Conservation (phyloP, 2,329 filamentous ascomycete genomes). For the Trichocomaceae sp. region DNA sequence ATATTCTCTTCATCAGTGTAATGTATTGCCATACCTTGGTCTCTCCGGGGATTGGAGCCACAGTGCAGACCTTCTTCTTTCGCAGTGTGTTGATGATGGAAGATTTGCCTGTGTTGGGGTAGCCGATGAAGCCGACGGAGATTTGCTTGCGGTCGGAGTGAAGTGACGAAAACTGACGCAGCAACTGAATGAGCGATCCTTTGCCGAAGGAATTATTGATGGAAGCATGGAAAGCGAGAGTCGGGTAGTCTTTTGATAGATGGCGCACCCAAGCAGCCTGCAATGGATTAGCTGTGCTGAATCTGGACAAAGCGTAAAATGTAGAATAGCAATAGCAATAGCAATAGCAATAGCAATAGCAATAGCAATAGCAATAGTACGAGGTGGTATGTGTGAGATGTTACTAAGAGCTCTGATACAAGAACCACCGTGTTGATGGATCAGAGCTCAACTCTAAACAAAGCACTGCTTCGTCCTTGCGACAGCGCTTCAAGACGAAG, state of each 20-base stretch:
- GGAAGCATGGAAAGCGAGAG: constrained; percentile 86
- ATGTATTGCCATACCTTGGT: constrained; percentile 99
- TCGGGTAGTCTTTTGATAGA: constrained; percentile 86
- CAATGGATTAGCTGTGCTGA: constrained; percentile 21
- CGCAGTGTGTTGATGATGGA: constrained; percentile 94
- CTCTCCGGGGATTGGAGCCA: constrained; percentile 91
- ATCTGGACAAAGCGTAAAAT: no score
- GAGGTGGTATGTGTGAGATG: constrained; percentile 77
- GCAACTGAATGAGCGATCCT: constrained; percentile 82
- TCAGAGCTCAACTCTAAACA: constrained; percentile 93
- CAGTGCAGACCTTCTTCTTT: constrained; percentile 88
- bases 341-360: constrained; percentile 18
- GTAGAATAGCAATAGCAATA: constrained; percentile 35
- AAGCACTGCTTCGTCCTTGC: constrained; percentile 69
- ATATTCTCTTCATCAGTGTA: constrained; percentile 88
- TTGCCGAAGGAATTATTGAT: constrained; percentile 97
- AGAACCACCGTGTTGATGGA: constrained; percentile 49
- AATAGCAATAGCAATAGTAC: constrained; percentile 23
- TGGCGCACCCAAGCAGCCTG: constrained; percentile 89
- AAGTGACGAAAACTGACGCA: constrained; percentile 85
- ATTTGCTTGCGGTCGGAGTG: constrained; percentile 92
- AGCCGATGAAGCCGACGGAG: constrained; percentile 79
- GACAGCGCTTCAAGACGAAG: constrained; percentile 85
- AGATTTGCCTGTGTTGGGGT: constrained; percentile 92
- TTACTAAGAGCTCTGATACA: constrained; percentile 96